Conservation (phyloP, 2,329 filamentous ascomycete species). For the Cercospora sp. region DNA sequence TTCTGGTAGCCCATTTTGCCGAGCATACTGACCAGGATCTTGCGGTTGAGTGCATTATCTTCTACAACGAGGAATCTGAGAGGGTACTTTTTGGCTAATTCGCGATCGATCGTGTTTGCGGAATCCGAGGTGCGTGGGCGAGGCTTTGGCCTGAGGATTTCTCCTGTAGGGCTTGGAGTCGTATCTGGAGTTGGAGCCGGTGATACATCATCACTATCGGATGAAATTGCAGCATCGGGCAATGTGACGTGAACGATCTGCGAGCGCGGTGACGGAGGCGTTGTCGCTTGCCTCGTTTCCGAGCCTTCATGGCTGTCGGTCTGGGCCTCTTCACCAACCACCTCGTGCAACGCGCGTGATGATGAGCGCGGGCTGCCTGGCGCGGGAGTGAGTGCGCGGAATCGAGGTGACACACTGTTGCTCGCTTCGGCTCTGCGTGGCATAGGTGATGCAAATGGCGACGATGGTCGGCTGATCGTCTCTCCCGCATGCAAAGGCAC, state of each 20-base stretch:
- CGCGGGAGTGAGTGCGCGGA: slow-evolving; percentile 19
- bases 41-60: slow-evolving; percentile 71
- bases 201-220: slow-evolving; percentile 12
- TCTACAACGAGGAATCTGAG: slow-evolving; percentile 69
- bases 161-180: slow-evolving; percentile 13
- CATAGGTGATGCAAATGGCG: slow-evolving; percentile 51
- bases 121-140: slow-evolving; percentile 25
- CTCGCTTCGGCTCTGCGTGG: slow-evolving; percentile 32
- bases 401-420: slow-evolving; percentile 16
- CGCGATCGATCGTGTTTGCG: slow-evolving; percentile 51
- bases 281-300: slow-evolving; percentile 1
- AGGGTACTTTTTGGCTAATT: slow-evolving; percentile 60
- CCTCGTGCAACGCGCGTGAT: slow-evolving; percentile 30
- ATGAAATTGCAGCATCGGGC: slow-evolving; percentile 1
- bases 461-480: slow-evolving; percentile 50
- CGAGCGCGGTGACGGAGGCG: slow-evolving; percentile 27
- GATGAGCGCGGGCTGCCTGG: slow-evolving; percentile 30
- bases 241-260: slow-evolving; percentile 11
- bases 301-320: slow-evolving; percentile 4
- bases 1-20: slow-evolving; percentile 64
- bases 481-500: slow-evolving; percentile 60
- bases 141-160: slow-evolving; percentile 4
- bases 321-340: slow-evolving; percentile 18
- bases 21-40: slow-evolving; percentile 66
- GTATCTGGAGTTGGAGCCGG: slow-evolving; percentile 23